phyloP scores from a whole-genome alignment of 73 alveolate genomes.

The Paramecium primaurelia region DNA sequence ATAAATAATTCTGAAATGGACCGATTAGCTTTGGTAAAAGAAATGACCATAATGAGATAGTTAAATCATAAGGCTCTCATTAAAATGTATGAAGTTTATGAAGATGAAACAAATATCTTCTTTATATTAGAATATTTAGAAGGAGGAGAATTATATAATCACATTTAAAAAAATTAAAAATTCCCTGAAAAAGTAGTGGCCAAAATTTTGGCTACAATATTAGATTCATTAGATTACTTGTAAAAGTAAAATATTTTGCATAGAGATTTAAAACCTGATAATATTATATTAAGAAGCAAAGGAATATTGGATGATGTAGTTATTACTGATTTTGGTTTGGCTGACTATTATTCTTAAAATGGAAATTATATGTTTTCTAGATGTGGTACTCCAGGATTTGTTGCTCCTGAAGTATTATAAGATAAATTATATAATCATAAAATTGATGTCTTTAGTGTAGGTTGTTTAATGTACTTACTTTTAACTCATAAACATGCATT shows the following conservation, averaged over 20 bases:
- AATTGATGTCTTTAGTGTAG: slow-evolving; percentile 69
- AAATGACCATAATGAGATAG: slow-evolving; percentile 39
- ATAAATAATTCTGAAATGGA: not conserved
- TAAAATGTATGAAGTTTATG: slow-evolving; percentile 60
- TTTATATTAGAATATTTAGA: slow-evolving; percentile 64
- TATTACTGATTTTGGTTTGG: slow-evolving; percentile 65
- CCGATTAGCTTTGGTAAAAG: slow-evolving; percentile 30
- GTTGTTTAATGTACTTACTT: slow-evolving; percentile 65
- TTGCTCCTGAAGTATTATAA: not conserved
- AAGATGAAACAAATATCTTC: slow-evolving; percentile 58
- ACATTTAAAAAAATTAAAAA: slow-evolving; percentile 24
- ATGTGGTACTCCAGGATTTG: not conserved
- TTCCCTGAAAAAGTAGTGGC: slow-evolving; percentile 64
- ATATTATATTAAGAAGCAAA: slow-evolving; percentile 24
- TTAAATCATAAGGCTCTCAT: slow-evolving; percentile 42
- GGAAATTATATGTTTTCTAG: slow-evolving; percentile 55
- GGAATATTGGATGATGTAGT: not conserved
- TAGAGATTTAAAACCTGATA: too few species aligned
- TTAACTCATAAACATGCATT: slow-evolving; percentile 48
- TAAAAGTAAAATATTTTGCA: not conserved
- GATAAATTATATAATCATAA: slow-evolving; percentile 56
- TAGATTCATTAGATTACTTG: slow-evolving; percentile 52
- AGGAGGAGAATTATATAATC: slow-evolving; percentile 70
- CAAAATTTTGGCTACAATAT: slow-evolving; percentile 21
- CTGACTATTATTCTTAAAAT: slow-evolving; percentile 60